Evolutionary conservation across 2,329 filamentous ascomycete species (phyloP).

Genomic region (Aureobasidium namibiae): DNA sequence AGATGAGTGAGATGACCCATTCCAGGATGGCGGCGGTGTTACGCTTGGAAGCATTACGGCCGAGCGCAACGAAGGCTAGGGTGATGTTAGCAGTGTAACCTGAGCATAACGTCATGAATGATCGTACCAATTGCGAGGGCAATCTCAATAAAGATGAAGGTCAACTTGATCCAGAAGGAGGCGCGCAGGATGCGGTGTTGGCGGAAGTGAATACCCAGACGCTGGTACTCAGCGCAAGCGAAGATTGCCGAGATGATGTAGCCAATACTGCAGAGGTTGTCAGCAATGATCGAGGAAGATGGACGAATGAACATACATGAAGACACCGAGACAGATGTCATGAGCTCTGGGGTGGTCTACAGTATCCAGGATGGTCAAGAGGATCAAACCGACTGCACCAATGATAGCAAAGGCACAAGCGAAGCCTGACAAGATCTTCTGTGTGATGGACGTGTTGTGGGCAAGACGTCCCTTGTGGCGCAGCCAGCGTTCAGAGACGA

Average conservation of each 20-base stretch:
- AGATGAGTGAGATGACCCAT: constrained; percentile 71
- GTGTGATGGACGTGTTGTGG: constrained; percentile 57
- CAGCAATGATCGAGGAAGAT: not conserved
- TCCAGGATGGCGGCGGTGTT: constrained; percentile 73
- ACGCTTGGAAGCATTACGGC: constrained; percentile 36
- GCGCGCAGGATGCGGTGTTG: constrained; percentile 62
- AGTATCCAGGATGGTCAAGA: constrained; percentile 81
- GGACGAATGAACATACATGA: constrained; percentile 47
- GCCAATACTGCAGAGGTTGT: constrained; percentile 41
- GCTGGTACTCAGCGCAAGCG: constrained; percentile 83
- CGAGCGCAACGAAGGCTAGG: constrained; percentile 56
- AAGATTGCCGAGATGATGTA: constrained; percentile 82
- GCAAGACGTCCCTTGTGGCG: constrained; percentile 72
- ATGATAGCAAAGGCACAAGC: constrained; percentile 61
- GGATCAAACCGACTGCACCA: constrained; percentile 72
- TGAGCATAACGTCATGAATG: not conserved
- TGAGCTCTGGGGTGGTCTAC: constrained; percentile 59
- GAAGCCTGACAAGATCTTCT: constrained; percentile 55
- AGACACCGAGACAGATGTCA: constrained; percentile 68
- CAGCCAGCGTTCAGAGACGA: constrained; percentile 75
- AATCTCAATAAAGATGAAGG: constrained; percentile 75
- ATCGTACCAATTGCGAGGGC: constrained; percentile 50
- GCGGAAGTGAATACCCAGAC: constrained; percentile 71
- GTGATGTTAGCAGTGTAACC: not conserved
- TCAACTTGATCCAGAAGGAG: constrained; percentile 82